phyloP scores from a whole-genome alignment of 768 basidiomycete genomes.

The Suillus plorans region DNA sequence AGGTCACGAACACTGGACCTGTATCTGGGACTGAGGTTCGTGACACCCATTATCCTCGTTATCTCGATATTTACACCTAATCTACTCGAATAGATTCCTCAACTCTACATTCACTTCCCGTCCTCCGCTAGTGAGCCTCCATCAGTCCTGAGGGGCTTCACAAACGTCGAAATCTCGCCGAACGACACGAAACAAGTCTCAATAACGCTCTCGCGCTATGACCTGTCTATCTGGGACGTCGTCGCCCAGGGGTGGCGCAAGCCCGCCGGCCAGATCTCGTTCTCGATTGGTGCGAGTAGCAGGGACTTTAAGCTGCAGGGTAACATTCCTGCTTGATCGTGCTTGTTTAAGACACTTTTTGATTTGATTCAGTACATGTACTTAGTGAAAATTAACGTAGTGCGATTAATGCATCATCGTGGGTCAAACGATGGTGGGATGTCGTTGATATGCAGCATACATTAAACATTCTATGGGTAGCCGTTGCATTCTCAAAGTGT shows the following conservation, averaged over 20 bases:
- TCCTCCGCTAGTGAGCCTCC: constrained; percentile 61
- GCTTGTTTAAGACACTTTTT: not conserved
- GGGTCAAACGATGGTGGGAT: not conserved
- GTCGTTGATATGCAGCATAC: not conserved
- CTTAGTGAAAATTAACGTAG: constrained; percentile 86
- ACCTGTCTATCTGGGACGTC: constrained; percentile 72
- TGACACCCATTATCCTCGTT: not conserved
- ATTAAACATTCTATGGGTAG: too few relatives aligned
- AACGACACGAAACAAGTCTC: constrained; percentile 44
- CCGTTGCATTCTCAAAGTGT: too few relatives aligned
- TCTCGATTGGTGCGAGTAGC: constrained; percentile 5
- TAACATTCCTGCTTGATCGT: not conserved
- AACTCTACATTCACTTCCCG: constrained; percentile 68
- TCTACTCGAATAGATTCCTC: constrained; percentile 48
- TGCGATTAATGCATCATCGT: not conserved
- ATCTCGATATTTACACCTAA: constrained; percentile 1
- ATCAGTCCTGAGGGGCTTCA: constrained; percentile 63
- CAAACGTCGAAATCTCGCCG: constrained; percentile 45
- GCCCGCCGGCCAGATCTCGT: constrained; percentile 2
- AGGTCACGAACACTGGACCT: constrained; percentile 36
- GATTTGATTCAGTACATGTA: constrained; percentile 59
- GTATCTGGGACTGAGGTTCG: constrained; percentile 30
- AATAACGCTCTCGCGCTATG: constrained; percentile 59
- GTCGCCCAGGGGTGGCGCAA: constrained; percentile 59
- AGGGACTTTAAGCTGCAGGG: constrained; percentile 4